These are phyloP conservation scores for Wickerhamomyces ciferrii DNA, from an alignment of 805 yeast species.

Conservation along the genomic window DNA sequence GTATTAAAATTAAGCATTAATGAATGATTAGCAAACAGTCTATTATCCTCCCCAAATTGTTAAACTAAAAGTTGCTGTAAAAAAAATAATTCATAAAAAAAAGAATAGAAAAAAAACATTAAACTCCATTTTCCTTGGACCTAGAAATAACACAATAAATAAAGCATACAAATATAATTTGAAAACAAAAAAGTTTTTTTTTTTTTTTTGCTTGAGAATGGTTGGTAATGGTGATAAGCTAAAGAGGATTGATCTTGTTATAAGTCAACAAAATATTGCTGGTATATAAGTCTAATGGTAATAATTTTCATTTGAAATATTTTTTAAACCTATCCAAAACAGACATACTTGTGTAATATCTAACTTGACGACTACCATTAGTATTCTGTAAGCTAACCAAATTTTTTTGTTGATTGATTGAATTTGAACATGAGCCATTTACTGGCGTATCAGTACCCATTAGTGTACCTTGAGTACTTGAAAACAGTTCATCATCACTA, in stretches of 20 bases:
- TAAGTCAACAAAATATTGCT: background rate
- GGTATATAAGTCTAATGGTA: background rate
- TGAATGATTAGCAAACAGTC: background rate
- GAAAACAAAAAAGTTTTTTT: background rate
- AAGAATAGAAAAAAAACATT: no score
- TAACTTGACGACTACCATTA: constrained; percentile 13
- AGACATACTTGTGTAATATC: constrained; percentile 20
- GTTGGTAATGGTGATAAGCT: no score
- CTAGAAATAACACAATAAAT: background rate
- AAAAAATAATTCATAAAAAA: no score
- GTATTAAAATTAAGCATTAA: no score
- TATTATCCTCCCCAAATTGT: background rate
- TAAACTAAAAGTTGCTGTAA: background rate
- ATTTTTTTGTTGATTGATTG: background rate
- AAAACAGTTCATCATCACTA: constrained; percentile 9
- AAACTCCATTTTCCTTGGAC: background rate
- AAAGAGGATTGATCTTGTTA: background rate
- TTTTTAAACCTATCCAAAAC: constrained; percentile 18
- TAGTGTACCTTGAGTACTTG: constrained; percentile 17
- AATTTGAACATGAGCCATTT: background rate
- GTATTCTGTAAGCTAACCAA: constrained; percentile 11
- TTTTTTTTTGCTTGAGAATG: no score
- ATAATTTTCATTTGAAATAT: constrained; percentile 12
- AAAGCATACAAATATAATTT: no score
- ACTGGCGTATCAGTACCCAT: constrained; percentile 4